Evolutionary conservation across 1,139 yeast species (phyloP).

Genomic region (Pneumocystis carinii): DNA sequence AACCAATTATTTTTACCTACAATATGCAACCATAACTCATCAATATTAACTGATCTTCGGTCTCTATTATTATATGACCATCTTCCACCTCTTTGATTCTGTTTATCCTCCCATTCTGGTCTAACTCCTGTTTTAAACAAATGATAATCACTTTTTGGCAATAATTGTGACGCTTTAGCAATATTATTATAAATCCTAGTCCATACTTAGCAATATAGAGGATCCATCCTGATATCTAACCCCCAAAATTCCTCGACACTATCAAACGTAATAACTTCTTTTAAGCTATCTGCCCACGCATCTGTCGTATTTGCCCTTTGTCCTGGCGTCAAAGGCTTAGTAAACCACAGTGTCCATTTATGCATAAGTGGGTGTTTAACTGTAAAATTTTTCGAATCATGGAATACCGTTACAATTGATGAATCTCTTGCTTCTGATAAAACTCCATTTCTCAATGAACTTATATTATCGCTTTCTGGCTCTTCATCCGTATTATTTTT

Average conservation of each 20-base stretch:
- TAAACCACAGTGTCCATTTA: slow-evolving; percentile 96
- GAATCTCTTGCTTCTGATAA: not conserved
- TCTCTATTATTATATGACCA: slow-evolving; percentile 73
- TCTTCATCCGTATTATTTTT: no score
- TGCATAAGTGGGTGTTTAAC: slow-evolving; percentile 84
- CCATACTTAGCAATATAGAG: not conserved
- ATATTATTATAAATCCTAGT: slow-evolving; percentile 61
- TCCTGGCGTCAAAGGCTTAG: slow-evolving; percentile 69
- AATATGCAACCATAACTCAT: slow-evolving; percentile 65
- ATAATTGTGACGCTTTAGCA: slow-evolving; percentile 84
- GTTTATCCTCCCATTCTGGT: slow-evolving; percentile 97
- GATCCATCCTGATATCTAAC: not conserved
- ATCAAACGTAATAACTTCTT: slow-evolving; percentile 80
- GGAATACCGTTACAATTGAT: slow-evolving; percentile 37
- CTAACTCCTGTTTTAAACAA: slow-evolving; percentile 86
- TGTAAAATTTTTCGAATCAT: slow-evolving; percentile 52
- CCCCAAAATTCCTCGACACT: slow-evolving; percentile 99
- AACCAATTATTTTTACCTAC: slow-evolving; percentile 8
- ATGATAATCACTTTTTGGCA: slow-evolving; percentile 86
- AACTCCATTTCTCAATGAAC: no score
- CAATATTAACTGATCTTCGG: slow-evolving; percentile 47
- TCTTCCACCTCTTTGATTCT: slow-evolving; percentile 84
- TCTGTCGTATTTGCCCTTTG: slow-evolving; percentile 38
- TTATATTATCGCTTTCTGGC: no score
- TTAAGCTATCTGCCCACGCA: slow-evolving; percentile 74